These are phyloP conservation scores for Pulveroboletus sp. DNA, from an alignment of 768 basidiomycete species.

Conservation along the genomic window DNA sequence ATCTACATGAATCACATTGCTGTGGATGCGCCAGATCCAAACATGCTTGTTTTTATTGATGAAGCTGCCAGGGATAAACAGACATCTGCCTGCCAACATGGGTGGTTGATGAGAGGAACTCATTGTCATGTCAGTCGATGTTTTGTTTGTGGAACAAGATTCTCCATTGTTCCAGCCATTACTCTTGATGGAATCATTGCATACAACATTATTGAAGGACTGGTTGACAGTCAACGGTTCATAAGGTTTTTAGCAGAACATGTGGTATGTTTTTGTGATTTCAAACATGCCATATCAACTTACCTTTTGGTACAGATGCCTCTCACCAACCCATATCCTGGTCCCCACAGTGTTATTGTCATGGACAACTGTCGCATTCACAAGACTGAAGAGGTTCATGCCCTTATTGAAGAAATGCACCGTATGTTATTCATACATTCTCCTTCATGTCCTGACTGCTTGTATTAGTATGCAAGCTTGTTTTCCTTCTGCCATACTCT, in stretches of 20 bases:
- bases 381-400: constrained; percentile 17
- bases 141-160: neutral
- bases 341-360: constrained; percentile 6
- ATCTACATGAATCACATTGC: constrained; percentile 14
- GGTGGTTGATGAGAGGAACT: neutral
- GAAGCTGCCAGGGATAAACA: too few species aligned
- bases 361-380: constrained; percentile 24
- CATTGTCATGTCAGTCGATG: neutral
- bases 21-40: constrained; percentile 10
- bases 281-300: too few species aligned
- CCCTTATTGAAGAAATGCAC: too few species aligned
- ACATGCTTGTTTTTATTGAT: constrained; percentile 25
- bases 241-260: constrained; percentile 7
- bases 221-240: constrained; percentile 7
- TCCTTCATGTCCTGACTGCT: too few species aligned
- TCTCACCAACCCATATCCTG: constrained; percentile 3
- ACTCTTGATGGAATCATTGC: too few species aligned
- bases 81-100: neutral
- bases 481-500: neutral
- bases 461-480: too few species aligned
- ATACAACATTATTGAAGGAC: constrained; percentile 15
- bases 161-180: constrained; percentile 15
- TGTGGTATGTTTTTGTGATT: too few species aligned
- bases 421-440: too few species aligned
- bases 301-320: too few species aligned